phyloP scores from a whole-genome alignment of 2,329 filamentous ascomycete genomes.

The Aureobasidium namibiae region DNA sequence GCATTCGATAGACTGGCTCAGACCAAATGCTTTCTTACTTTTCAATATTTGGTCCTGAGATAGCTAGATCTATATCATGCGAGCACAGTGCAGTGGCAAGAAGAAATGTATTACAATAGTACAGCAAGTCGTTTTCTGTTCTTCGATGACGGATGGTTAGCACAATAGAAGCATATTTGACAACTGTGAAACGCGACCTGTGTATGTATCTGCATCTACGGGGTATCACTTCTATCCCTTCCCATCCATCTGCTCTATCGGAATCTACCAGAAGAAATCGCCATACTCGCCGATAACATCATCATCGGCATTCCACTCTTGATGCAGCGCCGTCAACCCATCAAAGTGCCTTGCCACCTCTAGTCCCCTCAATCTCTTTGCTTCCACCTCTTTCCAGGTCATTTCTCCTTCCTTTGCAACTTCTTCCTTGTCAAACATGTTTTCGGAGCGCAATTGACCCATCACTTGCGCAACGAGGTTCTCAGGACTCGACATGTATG shows the following conservation, averaged over 20 bases:
- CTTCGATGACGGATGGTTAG: background rate
- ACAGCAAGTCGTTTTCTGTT: background rate
- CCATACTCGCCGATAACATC: slow-evolving; percentile 37
- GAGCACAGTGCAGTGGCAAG: background rate
- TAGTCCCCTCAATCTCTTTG: slow-evolving; percentile 47
- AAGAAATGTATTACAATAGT: background rate
- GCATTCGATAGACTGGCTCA: background rate
- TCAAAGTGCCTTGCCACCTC: slow-evolving; percentile 48
- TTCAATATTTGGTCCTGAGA: background rate
- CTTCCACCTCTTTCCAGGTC: slow-evolving; percentile 54
- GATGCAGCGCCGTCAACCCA: slow-evolving; percentile 45
- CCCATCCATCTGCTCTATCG: background rate
- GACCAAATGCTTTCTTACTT: background rate
- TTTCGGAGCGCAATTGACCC: background rate
- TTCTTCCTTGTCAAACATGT: background rate
- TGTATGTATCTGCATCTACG: background rate
- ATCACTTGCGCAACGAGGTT: slow-evolving; percentile 20
- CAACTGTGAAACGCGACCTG: no score
- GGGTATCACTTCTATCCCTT: background rate
- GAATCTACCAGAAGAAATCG: slow-evolving; percentile 22
- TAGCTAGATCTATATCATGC: background rate
- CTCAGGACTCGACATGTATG: slow-evolving; percentile 18
- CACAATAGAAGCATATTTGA: background rate
- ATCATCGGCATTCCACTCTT: slow-evolving; percentile 39
- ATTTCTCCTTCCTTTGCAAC: slow-evolving; percentile 31